Evolutionary conservation across 2,329 filamentous ascomycete species (phyloP).

Genomic region (Nothopassalora personata): DNA sequence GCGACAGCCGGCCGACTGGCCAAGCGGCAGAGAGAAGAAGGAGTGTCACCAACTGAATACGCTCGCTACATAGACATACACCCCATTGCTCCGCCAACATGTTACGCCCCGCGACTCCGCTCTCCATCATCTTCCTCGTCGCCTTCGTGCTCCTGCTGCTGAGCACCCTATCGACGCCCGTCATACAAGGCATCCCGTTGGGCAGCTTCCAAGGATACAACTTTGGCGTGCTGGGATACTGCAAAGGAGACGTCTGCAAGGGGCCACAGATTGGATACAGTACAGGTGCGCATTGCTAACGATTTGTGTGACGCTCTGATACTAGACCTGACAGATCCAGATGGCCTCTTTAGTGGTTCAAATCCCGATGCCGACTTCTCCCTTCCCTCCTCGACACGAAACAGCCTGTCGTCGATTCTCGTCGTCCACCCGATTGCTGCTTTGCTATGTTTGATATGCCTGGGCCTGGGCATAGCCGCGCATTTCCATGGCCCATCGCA

Average conservation of each 20-base stretch:
- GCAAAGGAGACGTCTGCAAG: conserved; percentile 62
- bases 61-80: conserved; percentile 5
- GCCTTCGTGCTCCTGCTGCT: conserved; percentile 83
- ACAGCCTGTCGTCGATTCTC: conserved; percentile 77
- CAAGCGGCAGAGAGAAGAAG: background rate
- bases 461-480: conserved; percentile 70
- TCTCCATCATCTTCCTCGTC: conserved; percentile 76
- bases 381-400: conserved; percentile 59
- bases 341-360: conserved; percentile 42
- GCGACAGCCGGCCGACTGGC: background rate
- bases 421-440: conserved; percentile 91
- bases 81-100: conserved; percentile 48
- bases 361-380: conserved; percentile 50
- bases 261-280: conserved; percentile 78
- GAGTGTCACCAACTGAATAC: conserved; percentile 3
- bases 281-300: conserved; percentile 54
- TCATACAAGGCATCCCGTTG: conserved; percentile 79
- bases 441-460: conserved; percentile 76
- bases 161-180: conserved; percentile 83
- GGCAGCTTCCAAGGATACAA: conserved; percentile 69
- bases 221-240: conserved; percentile 93
- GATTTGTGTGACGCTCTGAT: background rate
- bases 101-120: conserved; percentile 86
- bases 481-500: conserved; percentile 86
- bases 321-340: conserved; percentile 28